phyloP scores from a whole-genome alignment of 179 eudicot species.

The Pouteria campechiana region DNA sequence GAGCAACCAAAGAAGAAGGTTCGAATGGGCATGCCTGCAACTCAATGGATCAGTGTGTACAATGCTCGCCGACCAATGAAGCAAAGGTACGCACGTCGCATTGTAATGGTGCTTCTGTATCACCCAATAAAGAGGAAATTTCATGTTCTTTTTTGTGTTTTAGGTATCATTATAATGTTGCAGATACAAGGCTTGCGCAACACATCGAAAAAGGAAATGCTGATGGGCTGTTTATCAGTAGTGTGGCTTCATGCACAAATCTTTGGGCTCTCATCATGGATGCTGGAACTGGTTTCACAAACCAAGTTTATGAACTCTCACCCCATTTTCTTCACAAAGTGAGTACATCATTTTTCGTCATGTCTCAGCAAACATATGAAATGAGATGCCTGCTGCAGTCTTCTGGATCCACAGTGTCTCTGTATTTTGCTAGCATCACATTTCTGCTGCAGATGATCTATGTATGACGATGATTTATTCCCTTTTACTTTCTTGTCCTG shows the following conservation, averaged over 20 bases:
- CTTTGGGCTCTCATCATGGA: constrained; percentile 94
- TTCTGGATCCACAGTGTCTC: not conserved
- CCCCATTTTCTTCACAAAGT: constrained; percentile 84
- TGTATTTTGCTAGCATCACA: not conserved
- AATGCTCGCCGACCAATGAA: constrained; percentile 93
- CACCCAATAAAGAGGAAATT: not conserved
- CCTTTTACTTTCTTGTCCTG: not conserved
- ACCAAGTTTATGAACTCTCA: constrained; percentile 77
- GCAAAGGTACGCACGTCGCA: constrained; percentile 43
- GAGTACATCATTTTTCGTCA: not conserved
- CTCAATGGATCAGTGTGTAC: constrained; percentile 89
- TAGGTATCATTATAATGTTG: constrained; percentile 87
- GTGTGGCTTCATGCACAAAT: constrained; percentile 71
- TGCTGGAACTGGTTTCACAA: constrained; percentile 74
- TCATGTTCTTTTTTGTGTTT: constrained; percentile 1
- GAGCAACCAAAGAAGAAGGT: constrained; percentile 84
- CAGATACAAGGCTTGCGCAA: constrained; percentile 58
- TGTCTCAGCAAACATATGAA: not conserved
- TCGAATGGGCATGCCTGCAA: constrained; percentile 95
- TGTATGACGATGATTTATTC: not conserved
- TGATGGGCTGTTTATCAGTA: constrained; percentile 66
- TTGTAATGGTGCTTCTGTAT: not conserved
- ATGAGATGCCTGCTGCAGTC: not conserved
- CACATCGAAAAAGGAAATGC: constrained; percentile 83
- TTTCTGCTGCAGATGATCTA: not conserved